phyloP scores from a whole-genome alignment of 139 green algal genomes.

The Closterium sp. region DNA sequence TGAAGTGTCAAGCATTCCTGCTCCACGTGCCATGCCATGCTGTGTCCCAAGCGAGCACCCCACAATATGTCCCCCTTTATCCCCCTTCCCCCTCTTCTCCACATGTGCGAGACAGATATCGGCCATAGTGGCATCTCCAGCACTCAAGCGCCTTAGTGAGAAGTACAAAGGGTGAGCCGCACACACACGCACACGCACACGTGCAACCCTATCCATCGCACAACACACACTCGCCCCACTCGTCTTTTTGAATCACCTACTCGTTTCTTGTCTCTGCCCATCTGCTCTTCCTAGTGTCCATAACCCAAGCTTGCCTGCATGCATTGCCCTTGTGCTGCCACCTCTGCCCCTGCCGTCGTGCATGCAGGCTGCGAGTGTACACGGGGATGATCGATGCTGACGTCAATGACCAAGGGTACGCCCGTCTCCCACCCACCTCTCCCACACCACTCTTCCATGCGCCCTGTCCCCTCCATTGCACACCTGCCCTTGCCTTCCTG shows the following conservation, averaged over 20 bases:
- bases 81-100: too few species aligned
- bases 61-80: too few species aligned
- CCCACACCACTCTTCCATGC: background rate
- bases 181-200: too few species aligned
- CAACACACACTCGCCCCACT: too few species aligned
- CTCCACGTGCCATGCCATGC: background rate
- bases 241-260: too few species aligned
- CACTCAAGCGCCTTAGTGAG: constrained; percentile 32
- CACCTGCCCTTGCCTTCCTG: too few species aligned
- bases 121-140: constrained; percentile 19
- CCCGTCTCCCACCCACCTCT: background rate
- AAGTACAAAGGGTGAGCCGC: constrained; percentile 30
- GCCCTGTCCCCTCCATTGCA: too few species aligned
- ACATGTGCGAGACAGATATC: constrained; percentile 15
- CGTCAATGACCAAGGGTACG: constrained; percentile 83
- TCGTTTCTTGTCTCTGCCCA: too few species aligned
- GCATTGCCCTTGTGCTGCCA: background rate
- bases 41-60: background rate
- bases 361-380: constrained; percentile 71
- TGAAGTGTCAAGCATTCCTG: background rate
- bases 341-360: background rate
- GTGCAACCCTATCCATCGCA: too few species aligned
- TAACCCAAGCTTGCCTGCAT: too few species aligned
- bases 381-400: constrained; percentile 93
- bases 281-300: too few species aligned